phyloP scores from a whole-genome alignment of 2,329 filamentous ascomycete species.

The Aspergillus arachidicola region DNA sequence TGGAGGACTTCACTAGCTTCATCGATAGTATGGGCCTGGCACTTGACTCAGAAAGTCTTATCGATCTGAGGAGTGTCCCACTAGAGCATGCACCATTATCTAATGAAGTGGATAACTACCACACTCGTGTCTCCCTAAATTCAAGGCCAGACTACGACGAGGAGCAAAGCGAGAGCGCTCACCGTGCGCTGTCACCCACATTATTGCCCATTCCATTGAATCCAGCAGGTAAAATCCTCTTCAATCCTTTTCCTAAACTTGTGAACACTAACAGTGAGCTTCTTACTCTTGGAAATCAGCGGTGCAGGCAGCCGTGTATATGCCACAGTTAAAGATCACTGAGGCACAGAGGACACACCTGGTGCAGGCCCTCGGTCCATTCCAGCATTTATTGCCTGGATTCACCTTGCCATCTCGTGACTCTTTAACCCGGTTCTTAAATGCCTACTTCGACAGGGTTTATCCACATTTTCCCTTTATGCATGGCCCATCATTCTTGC shows the following conservation, averaged over 20 bases:
- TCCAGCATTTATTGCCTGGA: background rate
- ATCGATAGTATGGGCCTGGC: background rate
- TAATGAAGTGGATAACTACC: background rate
- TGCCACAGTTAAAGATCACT: background rate
- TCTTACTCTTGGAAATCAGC: background rate
- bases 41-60: background rate
- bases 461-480: background rate
- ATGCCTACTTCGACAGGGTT: background rate
- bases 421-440: background rate
- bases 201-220: background rate
- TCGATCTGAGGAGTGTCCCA: background rate
- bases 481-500: background rate
- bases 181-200: background rate
- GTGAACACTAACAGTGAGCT: background rate
- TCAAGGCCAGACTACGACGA: background rate
- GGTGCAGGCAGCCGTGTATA: conserved; percentile 1
- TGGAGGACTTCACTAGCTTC: background rate
- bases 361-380: background rate
- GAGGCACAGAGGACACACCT: background rate
- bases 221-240: background rate
- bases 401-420: background rate
- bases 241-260: background rate
- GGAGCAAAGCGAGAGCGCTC: background rate
- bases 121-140: background rate
- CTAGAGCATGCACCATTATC: background rate